These are phyloP conservation scores for Pleurotus tuoliensis DNA, from an alignment of 768 basidiomycete genomes.

Conservation along the genomic window DNA sequence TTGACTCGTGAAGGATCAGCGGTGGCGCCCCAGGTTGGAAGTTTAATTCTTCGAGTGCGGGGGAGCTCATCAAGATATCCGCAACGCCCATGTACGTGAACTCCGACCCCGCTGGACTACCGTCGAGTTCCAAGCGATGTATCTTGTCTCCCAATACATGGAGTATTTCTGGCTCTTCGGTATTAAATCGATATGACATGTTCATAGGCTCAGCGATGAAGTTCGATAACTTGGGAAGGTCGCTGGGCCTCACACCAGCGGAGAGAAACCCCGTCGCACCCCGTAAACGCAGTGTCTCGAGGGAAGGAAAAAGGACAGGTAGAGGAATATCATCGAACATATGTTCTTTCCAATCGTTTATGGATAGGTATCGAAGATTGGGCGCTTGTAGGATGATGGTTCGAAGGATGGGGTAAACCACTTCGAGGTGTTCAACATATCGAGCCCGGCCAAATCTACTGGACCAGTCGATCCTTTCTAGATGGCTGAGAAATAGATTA, in stretches of 20 bases:
- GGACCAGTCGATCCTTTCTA: slow-evolving; percentile 3
- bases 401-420: slow-evolving; percentile 1
- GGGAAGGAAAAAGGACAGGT: neutral
- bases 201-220: slow-evolving; percentile 6
- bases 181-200: slow-evolving; percentile 3
- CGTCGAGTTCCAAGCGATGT: slow-evolving; percentile 3
- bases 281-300: neutral
- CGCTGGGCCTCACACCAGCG: neutral
- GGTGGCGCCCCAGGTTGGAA: slow-evolving; percentile 4
- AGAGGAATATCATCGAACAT: neutral
- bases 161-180: slow-evolving; percentile 2
- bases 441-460: slow-evolving; percentile 1
- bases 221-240: neutral
- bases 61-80: neutral
- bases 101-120: slow-evolving; percentile 4
- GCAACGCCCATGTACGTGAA: slow-evolving; percentile 1
- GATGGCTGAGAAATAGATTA: neutral
- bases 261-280: slow-evolving; percentile 5
- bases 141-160: slow-evolving; percentile 3
- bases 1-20: neutral
- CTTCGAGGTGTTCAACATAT: neutral
- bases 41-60: neutral
- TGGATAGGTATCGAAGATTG: slow-evolving; percentile 1
- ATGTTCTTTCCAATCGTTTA: slow-evolving; percentile 5
- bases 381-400: slow-evolving; percentile 3